These are phyloP conservation scores for Somion occarium DNA, from an alignment of 1,284 basidiomycete genomes.

Conservation along the genomic window DNA sequence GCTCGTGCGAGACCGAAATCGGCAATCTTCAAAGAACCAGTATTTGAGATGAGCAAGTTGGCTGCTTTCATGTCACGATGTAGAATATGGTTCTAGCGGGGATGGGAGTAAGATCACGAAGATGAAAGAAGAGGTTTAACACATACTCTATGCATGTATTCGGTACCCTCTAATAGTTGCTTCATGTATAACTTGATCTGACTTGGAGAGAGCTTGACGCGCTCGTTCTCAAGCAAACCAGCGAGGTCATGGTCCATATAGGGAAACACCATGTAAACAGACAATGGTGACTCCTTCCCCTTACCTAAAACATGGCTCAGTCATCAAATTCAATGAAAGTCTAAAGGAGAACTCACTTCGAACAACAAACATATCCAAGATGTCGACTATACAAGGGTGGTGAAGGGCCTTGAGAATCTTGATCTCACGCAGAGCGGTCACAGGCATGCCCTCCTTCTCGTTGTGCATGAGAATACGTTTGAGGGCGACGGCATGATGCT, in stretches of 20 bases:
- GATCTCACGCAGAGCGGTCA: slow-evolving; percentile 97
- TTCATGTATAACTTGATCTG: slow-evolving; percentile 96
- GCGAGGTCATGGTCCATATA: slow-evolving; percentile 99
- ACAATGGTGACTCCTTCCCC: slow-evolving; percentile 63
- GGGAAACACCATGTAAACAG: slow-evolving; percentile 97
- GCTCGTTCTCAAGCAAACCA: slow-evolving; percentile 87
- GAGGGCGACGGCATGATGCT: slow-evolving; percentile 73
- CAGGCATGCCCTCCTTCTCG: slow-evolving; percentile 93
- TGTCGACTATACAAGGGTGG: slow-evolving; percentile 83
- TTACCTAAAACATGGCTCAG: slow-evolving; percentile 36
- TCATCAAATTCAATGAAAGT: background rate
- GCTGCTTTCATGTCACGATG: slow-evolving; percentile 99
- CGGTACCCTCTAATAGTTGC: slow-evolving; percentile 91
- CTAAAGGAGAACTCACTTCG: slow-evolving; percentile 50
- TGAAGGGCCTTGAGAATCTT: slow-evolving; percentile 90
- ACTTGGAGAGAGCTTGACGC: slow-evolving; percentile 75
- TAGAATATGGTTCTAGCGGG: slow-evolving; percentile 80
- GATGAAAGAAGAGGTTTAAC: slow-evolving; percentile 15
- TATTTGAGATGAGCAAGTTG: slow-evolving; percentile 91
- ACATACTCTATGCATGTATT: slow-evolving; percentile 88
- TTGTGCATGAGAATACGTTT: slow-evolving; percentile 97
- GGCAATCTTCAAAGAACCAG: slow-evolving; percentile 82
- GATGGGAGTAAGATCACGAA: slow-evolving; percentile 10
- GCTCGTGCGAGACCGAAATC: slow-evolving; percentile 95
- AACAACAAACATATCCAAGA: slow-evolving; percentile 90